A percentile compares a stretch with the other conserved stretches of the same genome.
Evolutionary conservation across 73 alveolate species (phyloP).

Genomic region (Durusdinium trenchii): DNA sequence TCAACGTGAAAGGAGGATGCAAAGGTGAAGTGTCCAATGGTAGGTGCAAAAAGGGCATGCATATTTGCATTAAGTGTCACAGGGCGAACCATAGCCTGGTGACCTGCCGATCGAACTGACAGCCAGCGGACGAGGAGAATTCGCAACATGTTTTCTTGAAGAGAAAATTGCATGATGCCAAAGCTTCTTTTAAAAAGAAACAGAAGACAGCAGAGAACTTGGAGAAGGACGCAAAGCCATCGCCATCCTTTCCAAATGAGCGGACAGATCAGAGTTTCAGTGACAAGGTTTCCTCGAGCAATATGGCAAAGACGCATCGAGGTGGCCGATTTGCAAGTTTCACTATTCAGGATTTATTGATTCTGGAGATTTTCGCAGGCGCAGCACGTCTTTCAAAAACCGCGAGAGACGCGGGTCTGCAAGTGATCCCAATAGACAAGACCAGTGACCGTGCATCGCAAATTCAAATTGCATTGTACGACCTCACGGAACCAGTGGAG

Average conservation of each 20-base stretch:
- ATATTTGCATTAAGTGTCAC: not conserved
- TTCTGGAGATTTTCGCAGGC: slow-evolving; percentile 20
- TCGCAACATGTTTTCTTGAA: too few species aligned
- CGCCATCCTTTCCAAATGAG: not conserved
- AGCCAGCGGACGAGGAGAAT: too few species aligned
- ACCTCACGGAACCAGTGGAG: not conserved
- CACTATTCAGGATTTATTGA: not conserved
- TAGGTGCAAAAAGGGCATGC: not conserved
- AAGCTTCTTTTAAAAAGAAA: too few species aligned
- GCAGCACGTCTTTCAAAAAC: not conserved
- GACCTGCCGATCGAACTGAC: slow-evolving; percentile 4
- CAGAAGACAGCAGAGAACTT: too few species aligned
- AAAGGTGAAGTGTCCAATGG: not conserved
- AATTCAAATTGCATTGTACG: not conserved
- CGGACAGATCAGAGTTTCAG: not conserved
- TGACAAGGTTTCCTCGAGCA: too few species aligned
- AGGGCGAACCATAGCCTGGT: not conserved
- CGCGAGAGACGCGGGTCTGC: not conserved
- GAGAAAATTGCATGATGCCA: not conserved
- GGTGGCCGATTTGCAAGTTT: too few species aligned
- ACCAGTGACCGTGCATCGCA: not conserved
- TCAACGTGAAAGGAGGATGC: not conserved
- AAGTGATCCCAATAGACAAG: not conserved
- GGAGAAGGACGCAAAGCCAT: too few species aligned
- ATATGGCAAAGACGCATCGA: too few species aligned